Evolutionary conservation across 495 filamentous ascomycete species (phyloP).

Genomic region (Penicillium maclennaniae): DNA sequence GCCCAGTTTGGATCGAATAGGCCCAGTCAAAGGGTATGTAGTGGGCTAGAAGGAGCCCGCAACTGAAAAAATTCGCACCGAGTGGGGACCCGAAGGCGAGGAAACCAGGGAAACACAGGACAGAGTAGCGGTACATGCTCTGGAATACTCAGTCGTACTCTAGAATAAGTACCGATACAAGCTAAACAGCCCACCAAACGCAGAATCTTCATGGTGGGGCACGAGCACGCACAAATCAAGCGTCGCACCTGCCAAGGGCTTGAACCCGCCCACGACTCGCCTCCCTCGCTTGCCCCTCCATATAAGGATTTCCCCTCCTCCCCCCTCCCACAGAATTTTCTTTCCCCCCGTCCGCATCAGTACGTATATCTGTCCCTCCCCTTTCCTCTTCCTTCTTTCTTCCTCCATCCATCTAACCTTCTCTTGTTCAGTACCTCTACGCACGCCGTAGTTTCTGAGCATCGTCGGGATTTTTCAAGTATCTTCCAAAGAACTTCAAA

Average conservation of each 20-base stretch:
- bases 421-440: conserved; percentile 49
- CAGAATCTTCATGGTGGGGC: conserved; percentile 16
- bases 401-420: conserved; percentile 33
- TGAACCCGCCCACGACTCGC: conserved; percentile 37
- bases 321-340: conserved; percentile 40
- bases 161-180: not conserved
- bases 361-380: conserved; percentile 44
- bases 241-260: conserved; percentile 30
- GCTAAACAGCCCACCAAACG: not conserved
- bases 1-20: conserved; percentile 31
- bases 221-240: not conserved
- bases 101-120: conserved; percentile 30
- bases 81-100: conserved; percentile 15
- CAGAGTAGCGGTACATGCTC: not conserved
- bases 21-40: conserved; percentile 6
- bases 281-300: conserved; percentile 51
- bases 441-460: conserved; percentile 53
- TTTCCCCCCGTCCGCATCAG: conserved; percentile 47
- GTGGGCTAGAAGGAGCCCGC: conserved; percentile 18
- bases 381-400: conserved; percentile 16
- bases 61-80: conserved; percentile 24
- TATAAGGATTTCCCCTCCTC: conserved; percentile 50
- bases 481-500: conserved; percentile 46
- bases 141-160: not conserved
- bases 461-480: conserved; percentile 39